Evolutionary conservation across 1,139 yeast genomes (phyloP).

Genomic region (Arxiozyma telluris): DNA sequence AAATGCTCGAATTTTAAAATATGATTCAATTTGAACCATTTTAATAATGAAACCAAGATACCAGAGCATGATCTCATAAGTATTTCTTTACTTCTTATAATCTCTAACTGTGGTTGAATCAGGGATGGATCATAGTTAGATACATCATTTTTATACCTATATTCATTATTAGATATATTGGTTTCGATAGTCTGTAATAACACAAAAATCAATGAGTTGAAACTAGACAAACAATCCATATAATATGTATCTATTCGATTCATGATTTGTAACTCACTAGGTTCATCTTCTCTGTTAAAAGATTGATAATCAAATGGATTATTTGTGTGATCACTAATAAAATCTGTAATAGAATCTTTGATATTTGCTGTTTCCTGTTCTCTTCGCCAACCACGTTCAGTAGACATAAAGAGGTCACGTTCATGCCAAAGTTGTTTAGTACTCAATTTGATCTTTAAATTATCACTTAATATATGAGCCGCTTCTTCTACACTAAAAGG

Average conservation of each 20-base stretch:
- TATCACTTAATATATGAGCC: slow-evolving; percentile 48
- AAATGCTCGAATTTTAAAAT: slow-evolving; percentile 71
- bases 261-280: slow-evolving; percentile 35
- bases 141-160: slow-evolving; percentile 9
- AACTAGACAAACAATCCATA: slow-evolving; percentile 39
- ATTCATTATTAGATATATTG: slow-evolving; percentile 30
- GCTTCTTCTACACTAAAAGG: slow-evolving; percentile 83
- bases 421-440: slow-evolving; percentile 67
- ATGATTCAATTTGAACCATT: slow-evolving; percentile 77
- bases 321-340: neutral
- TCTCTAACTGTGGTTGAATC: slow-evolving; percentile 40
- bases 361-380: slow-evolving; percentile 3
- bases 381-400: slow-evolving; percentile 59
- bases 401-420: slow-evolving; percentile 57
- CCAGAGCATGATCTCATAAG: slow-evolving; percentile 55
- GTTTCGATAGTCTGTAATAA: slow-evolving; percentile 53
- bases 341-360: neutral
- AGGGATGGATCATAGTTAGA: slow-evolving; percentile 9
- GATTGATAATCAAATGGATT: slow-evolving; percentile 14
- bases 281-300: slow-evolving; percentile 6
- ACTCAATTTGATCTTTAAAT: slow-evolving; percentile 54
- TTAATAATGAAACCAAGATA: slow-evolving; percentile 43
- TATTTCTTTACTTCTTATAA: slow-evolving; percentile 53
- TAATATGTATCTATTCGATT: slow-evolving; percentile 57
- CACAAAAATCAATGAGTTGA: slow-evolving; percentile 57